Evolutionary conservation across 352 stramenopile genomes (phyloP), one percentile per base, ranked within the genome.

Genomic region (Globisporangium ultimum): DNA sequence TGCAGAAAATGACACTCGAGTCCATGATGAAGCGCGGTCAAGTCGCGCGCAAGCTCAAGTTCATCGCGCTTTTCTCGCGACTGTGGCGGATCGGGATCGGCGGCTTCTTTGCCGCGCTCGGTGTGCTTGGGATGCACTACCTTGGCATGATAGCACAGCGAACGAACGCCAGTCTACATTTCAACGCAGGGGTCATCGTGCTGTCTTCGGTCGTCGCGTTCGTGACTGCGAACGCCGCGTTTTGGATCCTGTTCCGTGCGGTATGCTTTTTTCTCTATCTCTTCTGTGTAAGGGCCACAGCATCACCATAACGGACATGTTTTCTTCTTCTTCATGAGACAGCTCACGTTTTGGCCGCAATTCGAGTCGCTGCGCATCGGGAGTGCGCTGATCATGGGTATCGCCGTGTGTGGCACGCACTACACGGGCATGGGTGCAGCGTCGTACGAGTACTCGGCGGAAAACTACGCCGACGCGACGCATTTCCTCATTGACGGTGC

Each of bases 71-170:
- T 3, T 88, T 90, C 53, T 87, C 74, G 2, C 70, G 74, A 2
- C 70, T 86, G 10, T 78, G 67, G 54, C 66, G 73, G 6, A 88
- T 88, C 53, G 63, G 71, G 9, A 53, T 75, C 7, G 78, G 76
- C 10, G 74, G 74, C 2, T 34, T 86, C 10, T 82, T 84, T 21
- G 76, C 80, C 1, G 78, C 76, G 1, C 48, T 88, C 3, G 80
- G 80, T 8, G 78, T 90, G 9, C 72, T 90, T 13, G 76, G 78
- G 2, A 90, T 90, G 80, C 80, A 88, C 55, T 90, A 87, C 64
- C 50, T 88, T n/a, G 80, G 78, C 12, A 90, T 90, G 80, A 68
- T 85, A 63, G 80, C 74, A 1, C 74, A 88, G 58, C 78, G 76
- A 49, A 66, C 74, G 14, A 66, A 79, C 24, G 53, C 68, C 0